phyloP scores from a whole-genome alignment of 495 filamentous ascomycete genomes.

The Penicillium samsonianum region DNA sequence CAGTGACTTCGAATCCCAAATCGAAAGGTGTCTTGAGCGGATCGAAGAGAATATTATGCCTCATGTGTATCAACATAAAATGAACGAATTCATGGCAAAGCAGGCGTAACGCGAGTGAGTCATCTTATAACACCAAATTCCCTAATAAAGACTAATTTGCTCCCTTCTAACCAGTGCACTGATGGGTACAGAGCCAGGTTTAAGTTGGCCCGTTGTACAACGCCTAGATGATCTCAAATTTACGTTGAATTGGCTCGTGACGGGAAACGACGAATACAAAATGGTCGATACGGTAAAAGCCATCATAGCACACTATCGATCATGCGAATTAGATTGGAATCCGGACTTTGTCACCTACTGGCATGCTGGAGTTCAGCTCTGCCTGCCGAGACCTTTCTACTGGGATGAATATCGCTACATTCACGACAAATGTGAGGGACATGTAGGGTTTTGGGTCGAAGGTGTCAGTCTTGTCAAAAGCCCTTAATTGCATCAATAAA shows the following conservation, averaged over 20 bases:
- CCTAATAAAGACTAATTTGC: not conserved
- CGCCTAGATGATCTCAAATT: not conserved
- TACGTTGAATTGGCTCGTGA: not conserved
- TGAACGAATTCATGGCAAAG: not conserved
- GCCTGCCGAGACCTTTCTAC: slow-evolving; percentile 6
- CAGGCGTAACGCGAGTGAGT: not conserved
- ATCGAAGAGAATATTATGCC: slow-evolving; percentile 20
- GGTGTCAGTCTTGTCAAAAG: slow-evolving; percentile 6
- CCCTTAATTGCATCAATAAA: not conserved
- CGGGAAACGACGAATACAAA: not conserved
- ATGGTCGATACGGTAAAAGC: not conserved
- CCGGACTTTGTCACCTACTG: slow-evolving; percentile 13
- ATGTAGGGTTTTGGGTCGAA: slow-evolving; percentile 13
- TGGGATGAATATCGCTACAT: slow-evolving; percentile 6
- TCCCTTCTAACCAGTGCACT: not conserved
- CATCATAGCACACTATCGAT: not conserved
- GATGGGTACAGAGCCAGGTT: not conserved
- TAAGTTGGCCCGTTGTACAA: not conserved
- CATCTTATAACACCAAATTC: not conserved
- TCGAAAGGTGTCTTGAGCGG: slow-evolving; percentile 12
- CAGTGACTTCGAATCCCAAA: slow-evolving; percentile 20
- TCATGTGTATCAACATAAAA: slow-evolving; percentile 7
- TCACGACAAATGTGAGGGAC: not conserved
- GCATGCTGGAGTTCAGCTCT: slow-evolving; percentile 7
- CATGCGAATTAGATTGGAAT: not conserved